Conservation (phyloP, 2,329 filamentous ascomycete species). For the Aspergillus fischeri region DNA sequence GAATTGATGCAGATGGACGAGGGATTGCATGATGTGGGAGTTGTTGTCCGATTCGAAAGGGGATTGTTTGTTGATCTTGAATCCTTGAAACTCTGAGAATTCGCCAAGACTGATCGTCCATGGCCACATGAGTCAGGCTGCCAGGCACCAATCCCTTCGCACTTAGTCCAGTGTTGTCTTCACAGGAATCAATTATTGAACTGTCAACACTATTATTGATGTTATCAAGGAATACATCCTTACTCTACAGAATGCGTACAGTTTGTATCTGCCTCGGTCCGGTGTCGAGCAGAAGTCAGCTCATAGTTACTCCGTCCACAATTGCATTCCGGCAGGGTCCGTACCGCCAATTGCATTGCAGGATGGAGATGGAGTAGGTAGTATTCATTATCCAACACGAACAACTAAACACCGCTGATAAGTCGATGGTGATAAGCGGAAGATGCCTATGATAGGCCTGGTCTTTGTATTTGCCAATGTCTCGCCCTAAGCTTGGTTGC, state of each 20-base stretch:
- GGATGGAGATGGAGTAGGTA: not conserved
- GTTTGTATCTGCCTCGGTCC: too few relatives aligned
- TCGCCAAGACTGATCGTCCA: not conserved
- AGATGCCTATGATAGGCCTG: not conserved
- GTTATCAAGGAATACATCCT: too few relatives aligned
- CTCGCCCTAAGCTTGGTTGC: not conserved
- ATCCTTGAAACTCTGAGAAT: not conserved
- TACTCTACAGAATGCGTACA: too few relatives aligned
- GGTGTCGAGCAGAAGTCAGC: too few relatives aligned
- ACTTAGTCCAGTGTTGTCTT: not conserved
- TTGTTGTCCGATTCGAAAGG: not conserved
- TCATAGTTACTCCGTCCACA: not conserved
- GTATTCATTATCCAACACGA: not conserved
- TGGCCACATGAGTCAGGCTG: not conserved
- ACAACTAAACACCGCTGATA: not conserved
- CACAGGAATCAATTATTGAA: too few relatives aligned
- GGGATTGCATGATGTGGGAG: not conserved
- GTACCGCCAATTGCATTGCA: not conserved
- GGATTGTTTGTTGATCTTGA: not conserved
- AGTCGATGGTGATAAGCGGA: not conserved
- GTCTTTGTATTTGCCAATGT: not conserved
- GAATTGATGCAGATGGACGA: not conserved
- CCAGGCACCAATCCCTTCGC: not conserved
- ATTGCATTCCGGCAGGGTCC: not conserved
- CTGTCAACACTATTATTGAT: too few relatives aligned